Evolutionary conservation across 176 grass and related monocot genomes (phyloP).

Genomic region (Avena eriantha): DNA sequence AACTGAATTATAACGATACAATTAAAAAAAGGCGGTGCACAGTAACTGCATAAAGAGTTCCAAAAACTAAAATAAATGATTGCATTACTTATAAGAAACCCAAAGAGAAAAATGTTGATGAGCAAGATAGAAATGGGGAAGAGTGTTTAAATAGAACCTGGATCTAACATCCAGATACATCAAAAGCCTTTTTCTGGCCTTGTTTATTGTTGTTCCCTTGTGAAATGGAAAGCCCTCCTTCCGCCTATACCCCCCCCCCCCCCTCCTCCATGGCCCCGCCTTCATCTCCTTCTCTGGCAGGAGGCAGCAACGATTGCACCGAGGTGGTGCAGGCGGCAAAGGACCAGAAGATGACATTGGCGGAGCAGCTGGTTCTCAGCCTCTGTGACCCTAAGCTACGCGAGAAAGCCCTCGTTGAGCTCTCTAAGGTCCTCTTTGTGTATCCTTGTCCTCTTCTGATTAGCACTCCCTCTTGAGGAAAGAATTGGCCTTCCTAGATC

Average conservation of each 20-base stretch:
- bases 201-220: neutral
- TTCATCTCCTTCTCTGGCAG: neutral
- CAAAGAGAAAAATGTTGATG: neutral
- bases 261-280: slow-evolving; percentile 35
- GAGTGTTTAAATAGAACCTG: slow-evolving; percentile 10
- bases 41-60: neutral
- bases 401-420: slow-evolving; percentile 68
- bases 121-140: neutral
- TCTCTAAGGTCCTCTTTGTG: slow-evolving; percentile 60
- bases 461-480: neutral
- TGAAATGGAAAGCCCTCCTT: slow-evolving; percentile 47
- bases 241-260: slow-evolving; percentile 30
- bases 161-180: neutral
- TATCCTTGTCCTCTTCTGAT: neutral
- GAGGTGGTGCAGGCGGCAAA: neutral
- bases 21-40: neutral
- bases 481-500: neutral
- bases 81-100: neutral
- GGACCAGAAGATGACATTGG: slow-evolving; percentile 53
- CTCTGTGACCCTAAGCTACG: slow-evolving; percentile 61
- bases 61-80: slow-evolving; percentile 13
- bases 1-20: neutral
- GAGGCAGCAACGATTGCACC: neutral
- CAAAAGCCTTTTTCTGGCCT: neutral
- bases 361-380: slow-evolving; percentile 60